Conservation (phyloP, 495 filamentous ascomycete genomes). For the Ramalina peruviana region DNA sequence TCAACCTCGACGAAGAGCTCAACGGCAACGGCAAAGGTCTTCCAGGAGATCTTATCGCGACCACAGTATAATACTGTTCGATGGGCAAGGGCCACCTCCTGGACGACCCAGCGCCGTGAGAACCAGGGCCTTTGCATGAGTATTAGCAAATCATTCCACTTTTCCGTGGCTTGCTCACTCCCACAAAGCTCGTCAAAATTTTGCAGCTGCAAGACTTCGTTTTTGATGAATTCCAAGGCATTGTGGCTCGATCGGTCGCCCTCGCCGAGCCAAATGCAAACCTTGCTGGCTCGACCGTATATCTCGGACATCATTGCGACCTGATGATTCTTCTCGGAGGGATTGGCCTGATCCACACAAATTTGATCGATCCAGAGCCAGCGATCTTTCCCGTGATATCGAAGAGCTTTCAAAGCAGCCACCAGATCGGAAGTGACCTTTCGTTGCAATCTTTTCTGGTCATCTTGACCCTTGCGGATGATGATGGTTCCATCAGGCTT, state of each 20-base stretch:
- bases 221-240: slow-evolving; percentile 7
- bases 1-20: slow-evolving; percentile 4
- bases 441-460: neutral
- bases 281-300: slow-evolving; percentile 14
- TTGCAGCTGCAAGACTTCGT: neutral
- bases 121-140: slow-evolving; percentile 10
- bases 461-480: neutral
- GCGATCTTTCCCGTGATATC: neutral
- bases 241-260: neutral
- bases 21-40: slow-evolving; percentile 3
- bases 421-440: neutral
- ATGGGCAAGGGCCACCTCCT: slow-evolving; percentile 12
- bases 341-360: slow-evolving; percentile 1
- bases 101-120: slow-evolving; percentile 9
- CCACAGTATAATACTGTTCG: slow-evolving; percentile 1
- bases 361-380: slow-evolving; percentile 3
- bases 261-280: slow-evolving; percentile 19
- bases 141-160: neutral
- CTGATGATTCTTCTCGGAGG: slow-evolving; percentile 7
- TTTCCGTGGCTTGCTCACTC: neutral
- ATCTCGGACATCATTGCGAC: slow-evolving; percentile 14
- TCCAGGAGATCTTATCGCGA: neutral
- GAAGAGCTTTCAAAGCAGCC: slow-evolving; percentile 4
- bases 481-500: slow-evolving; percentile 1
- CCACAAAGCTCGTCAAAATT: slow-evolving; percentile 4